Conservation (phyloP, 768 basidiomycete species). For the Psilocybe subaeruginosa region DNA sequence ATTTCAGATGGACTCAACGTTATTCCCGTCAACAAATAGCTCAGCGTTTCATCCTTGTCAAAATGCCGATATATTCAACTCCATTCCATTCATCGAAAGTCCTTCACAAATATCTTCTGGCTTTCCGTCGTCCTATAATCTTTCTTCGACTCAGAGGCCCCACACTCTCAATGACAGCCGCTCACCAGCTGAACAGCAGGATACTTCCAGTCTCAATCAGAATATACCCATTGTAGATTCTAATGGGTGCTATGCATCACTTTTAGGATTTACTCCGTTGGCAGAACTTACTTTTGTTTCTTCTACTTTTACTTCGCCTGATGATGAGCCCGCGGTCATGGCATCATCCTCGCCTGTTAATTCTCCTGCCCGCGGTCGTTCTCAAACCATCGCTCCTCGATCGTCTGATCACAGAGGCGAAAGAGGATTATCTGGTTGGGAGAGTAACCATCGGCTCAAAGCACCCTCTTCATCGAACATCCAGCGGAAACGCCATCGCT, state of each 20-base stretch:
- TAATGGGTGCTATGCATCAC: slow-evolving; percentile 11
- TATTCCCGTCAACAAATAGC: neutral
- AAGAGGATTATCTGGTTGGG: slow-evolving; percentile 21
- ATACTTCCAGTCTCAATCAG: neutral
- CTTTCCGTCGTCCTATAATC: neutral
- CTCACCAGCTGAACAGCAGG: neutral
- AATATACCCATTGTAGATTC: neutral
- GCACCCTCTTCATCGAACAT: neutral
- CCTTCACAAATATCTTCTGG: neutral
- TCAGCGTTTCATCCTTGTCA: neutral
- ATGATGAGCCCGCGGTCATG: neutral
- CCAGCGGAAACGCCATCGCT: slow-evolving; percentile 6
- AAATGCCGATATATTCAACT: neutral
- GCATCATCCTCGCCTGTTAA: slow-evolving; percentile 1
- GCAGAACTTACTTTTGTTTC: neutral
- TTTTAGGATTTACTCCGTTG: slow-evolving; percentile 8
- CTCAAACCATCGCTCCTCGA: slow-evolving; percentile 5
- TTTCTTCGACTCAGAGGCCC: neutral
- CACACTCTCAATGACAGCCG: neutral
- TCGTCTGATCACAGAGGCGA: slow-evolving; percentile 4
- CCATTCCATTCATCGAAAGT: neutral
- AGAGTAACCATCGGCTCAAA: neutral
- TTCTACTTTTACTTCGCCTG: slow-evolving; percentile 1
- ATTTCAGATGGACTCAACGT: neutral
- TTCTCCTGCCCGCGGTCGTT: slow-evolving; percentile 8